These are phyloP conservation scores for Tetrahymena malaccensis DNA, from an alignment of 73 alveolate species.

Conservation along the genomic window DNA sequence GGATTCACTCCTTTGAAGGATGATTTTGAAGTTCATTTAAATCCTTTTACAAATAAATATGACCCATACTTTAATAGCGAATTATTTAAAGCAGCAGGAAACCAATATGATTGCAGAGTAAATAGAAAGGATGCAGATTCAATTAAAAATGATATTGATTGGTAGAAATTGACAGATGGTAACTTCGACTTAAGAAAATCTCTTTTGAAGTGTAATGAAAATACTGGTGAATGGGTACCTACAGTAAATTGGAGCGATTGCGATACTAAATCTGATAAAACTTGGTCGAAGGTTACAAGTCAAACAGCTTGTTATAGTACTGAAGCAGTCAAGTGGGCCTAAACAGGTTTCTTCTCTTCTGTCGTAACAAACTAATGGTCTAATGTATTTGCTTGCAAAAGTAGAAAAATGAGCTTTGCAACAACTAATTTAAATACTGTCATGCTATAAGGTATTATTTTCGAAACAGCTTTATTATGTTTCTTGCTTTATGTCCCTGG, in stretches of 20 bases:
- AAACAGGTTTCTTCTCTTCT: conserved; percentile 33
- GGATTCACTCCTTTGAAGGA: conserved; percentile 44
- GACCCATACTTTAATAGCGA: neutral
- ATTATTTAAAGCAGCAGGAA: conserved; percentile 5
- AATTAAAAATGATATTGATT: conserved; percentile 18
- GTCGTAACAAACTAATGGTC: conserved; percentile 30
- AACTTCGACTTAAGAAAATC: conserved; percentile 32
- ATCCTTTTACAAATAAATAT: neutral
- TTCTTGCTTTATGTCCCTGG: conserved; percentile 28
- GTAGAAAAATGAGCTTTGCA: conserved; percentile 24
- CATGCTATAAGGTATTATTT: conserved; percentile 20
- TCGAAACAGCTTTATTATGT: conserved; percentile 8
- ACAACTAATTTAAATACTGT: neutral
- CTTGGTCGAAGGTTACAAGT: neutral
- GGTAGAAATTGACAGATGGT: conserved; percentile 11
- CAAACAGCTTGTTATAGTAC: conserved; percentile 35
- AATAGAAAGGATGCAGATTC: neutral
- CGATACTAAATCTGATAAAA: neutral
- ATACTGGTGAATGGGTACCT: neutral
- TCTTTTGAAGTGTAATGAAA: neutral
- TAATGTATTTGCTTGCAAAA: conserved; percentile 26
- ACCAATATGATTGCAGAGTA: neutral
- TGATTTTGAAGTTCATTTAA: conserved; percentile 41
- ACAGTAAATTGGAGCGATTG: conserved; percentile 7
- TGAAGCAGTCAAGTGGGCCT: conserved; percentile 39